Base-by-base conservation (phyloP, 2,329 filamentous ascomycete genomes). In the Gnomoniopsis smithogilvyi region DNA sequence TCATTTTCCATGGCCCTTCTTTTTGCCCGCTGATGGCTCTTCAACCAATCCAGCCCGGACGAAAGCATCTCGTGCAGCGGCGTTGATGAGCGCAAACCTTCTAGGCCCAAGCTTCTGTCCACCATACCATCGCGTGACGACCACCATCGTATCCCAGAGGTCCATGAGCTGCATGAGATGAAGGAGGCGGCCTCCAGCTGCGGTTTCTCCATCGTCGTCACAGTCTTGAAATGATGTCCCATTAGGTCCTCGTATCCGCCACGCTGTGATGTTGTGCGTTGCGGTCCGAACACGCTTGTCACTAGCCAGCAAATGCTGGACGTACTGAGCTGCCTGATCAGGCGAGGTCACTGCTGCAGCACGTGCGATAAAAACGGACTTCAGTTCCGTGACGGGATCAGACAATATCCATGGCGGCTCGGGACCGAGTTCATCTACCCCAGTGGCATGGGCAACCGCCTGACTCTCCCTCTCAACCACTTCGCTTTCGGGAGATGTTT, bases 141-240 rank as follows among this genome's bases (percentile, higher is more conserved):
- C 89, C 0, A 99, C 92, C 78, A 98, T 88, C 17, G 89, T 88
- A 72, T 96, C 85, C 92, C 93, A 97, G 12, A 96, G 80, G 68
- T 93, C 91, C 91, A 97, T 97, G 62, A 96, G 76, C 77, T 97
- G 92, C 87, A 99, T 89, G 33, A 99, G 78, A 75, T 96, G 92
- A 61, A 98, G 74, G 68, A 99, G 74, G 46, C 95, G 82, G 0
- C 89, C 87, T 0, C 95, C 95, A 0, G 95, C 95, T 6, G 95
- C 95, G 26, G 90, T 90, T 80, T 99, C 95, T 2, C 95, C 95
- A 71, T 99, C 95, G 68, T 99, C 95, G 67, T 99, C 91, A 69
- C 89, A 97, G 74, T 99, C 95, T 72, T 98, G 93, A 65, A 88
- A 92, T 30, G 77, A 76, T 53, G 80, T 81, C 4, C 78, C 76